These are phyloP conservation scores for Paramecium pentaurelia DNA, from an alignment of 73 alveolate genomes.

Conservation along the genomic window DNA sequence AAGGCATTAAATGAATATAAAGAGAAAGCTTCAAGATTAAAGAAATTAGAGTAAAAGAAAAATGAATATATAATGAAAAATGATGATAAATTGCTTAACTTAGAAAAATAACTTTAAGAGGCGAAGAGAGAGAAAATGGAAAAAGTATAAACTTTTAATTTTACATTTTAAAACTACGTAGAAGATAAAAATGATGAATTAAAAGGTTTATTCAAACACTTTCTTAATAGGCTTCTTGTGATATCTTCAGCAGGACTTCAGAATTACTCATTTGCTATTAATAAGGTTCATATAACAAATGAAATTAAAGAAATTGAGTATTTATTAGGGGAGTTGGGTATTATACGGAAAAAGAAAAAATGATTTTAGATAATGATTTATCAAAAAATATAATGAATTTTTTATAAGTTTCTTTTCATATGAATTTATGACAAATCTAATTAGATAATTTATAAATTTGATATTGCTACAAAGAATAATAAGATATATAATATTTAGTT, in stretches of 20 bases:
- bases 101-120: neutral
- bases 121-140: neutral
- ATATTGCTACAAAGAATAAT: neutral
- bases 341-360: neutral
- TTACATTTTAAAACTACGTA: neutral
- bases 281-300: neutral
- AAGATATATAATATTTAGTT: neutral
- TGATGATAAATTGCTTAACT: neutral
- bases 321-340: neutral
- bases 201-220: neutral
- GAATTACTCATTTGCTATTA: neutral
- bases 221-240: neutral
- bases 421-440: too few relatives aligned
- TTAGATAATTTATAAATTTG: neutral
- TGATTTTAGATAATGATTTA: neutral
- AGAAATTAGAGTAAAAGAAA: neutral
- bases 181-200: neutral
- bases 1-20: neutral
- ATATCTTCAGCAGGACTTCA: neutral
- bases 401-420: too few relatives aligned
- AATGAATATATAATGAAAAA: neutral
- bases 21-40: neutral
- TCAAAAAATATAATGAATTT: neutral
- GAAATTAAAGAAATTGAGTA: neutral
- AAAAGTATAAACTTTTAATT: neutral